Conservation (phyloP, 305 asterid genomes). For the Plantago coronopus region DNA sequence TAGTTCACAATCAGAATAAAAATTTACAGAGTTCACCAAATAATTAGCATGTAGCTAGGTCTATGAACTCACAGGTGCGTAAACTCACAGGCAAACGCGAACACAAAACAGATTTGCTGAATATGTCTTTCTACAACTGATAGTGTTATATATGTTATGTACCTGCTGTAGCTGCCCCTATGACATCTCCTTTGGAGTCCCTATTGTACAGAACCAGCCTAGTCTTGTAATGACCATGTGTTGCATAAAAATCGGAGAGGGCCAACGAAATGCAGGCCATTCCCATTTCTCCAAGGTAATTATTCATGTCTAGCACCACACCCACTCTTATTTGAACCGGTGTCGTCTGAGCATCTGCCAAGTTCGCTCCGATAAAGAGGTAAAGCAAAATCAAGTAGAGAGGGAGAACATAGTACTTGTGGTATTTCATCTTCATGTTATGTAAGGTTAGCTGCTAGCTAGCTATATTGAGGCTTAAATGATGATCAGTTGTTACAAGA, state of each 20-base stretch:
- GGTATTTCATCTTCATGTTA: neutral
- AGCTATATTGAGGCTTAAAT: no score
- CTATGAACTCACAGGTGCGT: no score
- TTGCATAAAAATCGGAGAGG: slow-evolving; percentile 44
- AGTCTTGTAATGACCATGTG: slow-evolving; percentile 32
- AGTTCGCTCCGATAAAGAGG: neutral
- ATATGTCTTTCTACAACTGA: neutral
- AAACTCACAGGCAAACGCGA: neutral
- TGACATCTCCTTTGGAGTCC: slow-evolving; percentile 37
- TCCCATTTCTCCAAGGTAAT: slow-evolving; percentile 32
- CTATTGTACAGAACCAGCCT: slow-evolving; percentile 38
- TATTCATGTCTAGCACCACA: slow-evolving; percentile 44
- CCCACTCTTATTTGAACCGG: slow-evolving; percentile 38
- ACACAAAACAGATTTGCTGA: neutral
- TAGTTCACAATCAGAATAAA: neutral
- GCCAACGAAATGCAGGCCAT: slow-evolving; percentile 48
- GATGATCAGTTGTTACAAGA: no score
- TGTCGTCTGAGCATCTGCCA: slow-evolving; percentile 23
- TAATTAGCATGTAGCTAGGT: neutral
- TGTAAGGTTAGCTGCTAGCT: no score
- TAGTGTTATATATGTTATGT: slow-evolving; percentile 5
- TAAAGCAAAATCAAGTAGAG: neutral
- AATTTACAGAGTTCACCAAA: neutral
- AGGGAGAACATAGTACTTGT: neutral
- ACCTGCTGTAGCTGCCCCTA: slow-evolving; percentile 56